Evolutionary conservation across 768 basidiomycete genomes (phyloP), one percentile per base, ranked within the genome.

Genomic region (Astraeus odoratus): DNA sequence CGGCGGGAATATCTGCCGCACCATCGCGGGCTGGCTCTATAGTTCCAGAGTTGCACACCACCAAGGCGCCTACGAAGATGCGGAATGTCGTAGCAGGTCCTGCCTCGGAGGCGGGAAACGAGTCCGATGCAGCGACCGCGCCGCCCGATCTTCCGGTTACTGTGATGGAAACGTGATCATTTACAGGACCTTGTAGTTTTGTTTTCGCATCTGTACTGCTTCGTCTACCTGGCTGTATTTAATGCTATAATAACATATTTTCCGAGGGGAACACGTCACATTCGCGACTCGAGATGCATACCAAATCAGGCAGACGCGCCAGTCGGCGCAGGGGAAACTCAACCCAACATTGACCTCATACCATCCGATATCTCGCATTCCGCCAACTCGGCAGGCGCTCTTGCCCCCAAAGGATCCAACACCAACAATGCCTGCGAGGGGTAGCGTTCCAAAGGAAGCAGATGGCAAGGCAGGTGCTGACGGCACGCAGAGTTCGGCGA

Each of bases 1-100:
- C 58, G 22, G 78, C 74, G 7, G 62, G 67, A 26, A 66, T 69
- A 34, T 74, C 70, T 13, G 75, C 77, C 24, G 76, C 68, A 33
- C 74, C 79, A 15, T 83, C 81, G 43, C 74, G 81, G 30, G 72
- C 77, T 42, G 72, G 71, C 24, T 83, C 80, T 1, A 71, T 67
- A 3, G 71, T 69, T 25, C 72, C 72, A 5, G 79, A 79, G 40
- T 49, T 58, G 6, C 65, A 67, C 16, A 58, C 67, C 25, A 66
- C 71, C 5, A 73, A 74, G 36, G 73, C 75, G 15, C 79, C 77
- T 24, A 78, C 81, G 22, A 83, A 81, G 59, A 81, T 83, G 81
- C 70, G 81, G 47, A 80, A 75, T 47, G 74, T 75, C n/a, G 67
- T 78, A 38, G 57, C 70, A 35, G 72, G 71, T 8, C 74, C 77